Conservation (phyloP, 2,329 filamentous ascomycete genomes). For the Talaromyces sp. region DNA sequence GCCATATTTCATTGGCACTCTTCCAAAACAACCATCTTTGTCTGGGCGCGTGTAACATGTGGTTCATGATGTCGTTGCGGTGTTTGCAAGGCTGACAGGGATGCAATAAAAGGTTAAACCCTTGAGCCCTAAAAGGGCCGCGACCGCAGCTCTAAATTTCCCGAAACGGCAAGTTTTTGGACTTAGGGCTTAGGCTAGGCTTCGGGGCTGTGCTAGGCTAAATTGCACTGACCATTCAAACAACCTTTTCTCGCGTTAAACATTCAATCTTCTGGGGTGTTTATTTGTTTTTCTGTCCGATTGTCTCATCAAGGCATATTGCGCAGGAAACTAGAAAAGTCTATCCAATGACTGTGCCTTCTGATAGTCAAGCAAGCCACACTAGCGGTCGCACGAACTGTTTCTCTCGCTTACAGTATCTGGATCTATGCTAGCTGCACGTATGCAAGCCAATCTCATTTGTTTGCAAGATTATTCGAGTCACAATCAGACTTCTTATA, state of each 20-base stretch:
- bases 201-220: conserved; percentile 1
- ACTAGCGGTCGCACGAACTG: neutral
- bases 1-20: neutral
- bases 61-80: neutral
- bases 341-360: neutral
- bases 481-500: neutral
- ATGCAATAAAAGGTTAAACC: neutral
- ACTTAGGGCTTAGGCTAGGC: neutral
- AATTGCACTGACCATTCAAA: neutral
- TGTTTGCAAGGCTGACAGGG: conserved; percentile 1
- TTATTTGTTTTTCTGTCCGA: neutral
- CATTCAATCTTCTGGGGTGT: neutral
- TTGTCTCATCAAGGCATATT: neutral
- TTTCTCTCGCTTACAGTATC: neutral
- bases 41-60: neutral
- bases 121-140: conserved; percentile 4
- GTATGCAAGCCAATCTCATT: neutral
- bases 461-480: neutral
- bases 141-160: neutral
- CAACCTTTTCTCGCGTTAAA: neutral
- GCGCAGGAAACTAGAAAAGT: neutral
- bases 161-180: neutral
- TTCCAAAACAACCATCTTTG: neutral
- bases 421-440: neutral
- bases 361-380: neutral